These are phyloP conservation scores for Phalaenopsis aphrodite DNA, from an alignment of 106 monocot genomes.

Conservation along the genomic window DNA sequence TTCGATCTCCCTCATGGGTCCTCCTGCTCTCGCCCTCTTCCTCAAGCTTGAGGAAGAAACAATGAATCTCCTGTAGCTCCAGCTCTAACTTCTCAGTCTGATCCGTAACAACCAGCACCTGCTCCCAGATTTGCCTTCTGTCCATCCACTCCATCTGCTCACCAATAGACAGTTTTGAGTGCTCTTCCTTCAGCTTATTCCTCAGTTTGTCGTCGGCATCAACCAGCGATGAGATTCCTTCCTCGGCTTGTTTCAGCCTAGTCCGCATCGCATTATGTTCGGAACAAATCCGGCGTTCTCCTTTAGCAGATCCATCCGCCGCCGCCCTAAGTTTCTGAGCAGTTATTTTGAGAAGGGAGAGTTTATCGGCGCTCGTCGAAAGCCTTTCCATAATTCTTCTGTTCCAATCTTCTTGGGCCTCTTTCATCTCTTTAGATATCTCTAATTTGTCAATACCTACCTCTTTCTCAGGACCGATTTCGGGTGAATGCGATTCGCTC, in stretches of 20 bases:
- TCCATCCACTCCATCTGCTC: slow-evolving; percentile 10
- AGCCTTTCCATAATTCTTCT: slow-evolving; percentile 40
- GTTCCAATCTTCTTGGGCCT: slow-evolving; percentile 46
- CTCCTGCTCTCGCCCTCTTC: slow-evolving; percentile 40
- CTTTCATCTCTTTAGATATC: slow-evolving; percentile 12
- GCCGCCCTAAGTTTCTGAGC: slow-evolving; percentile 43
- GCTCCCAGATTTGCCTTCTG: slow-evolving; percentile 39
- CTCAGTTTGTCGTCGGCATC: slow-evolving; percentile 37
- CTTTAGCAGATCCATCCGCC: slow-evolving; percentile 36
- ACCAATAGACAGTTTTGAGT: slow-evolving; percentile 4
- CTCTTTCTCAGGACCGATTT: slow-evolving; percentile 56
- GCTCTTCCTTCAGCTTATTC: slow-evolving; percentile 39
- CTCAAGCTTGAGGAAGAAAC: slow-evolving; percentile 44
- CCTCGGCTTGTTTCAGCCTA: slow-evolving; percentile 59
- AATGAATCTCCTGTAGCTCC: slow-evolving; percentile 68
- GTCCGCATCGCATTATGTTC: slow-evolving; percentile 32
- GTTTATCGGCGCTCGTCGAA: slow-evolving; percentile 45
- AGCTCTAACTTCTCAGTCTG: slow-evolving; percentile 71
- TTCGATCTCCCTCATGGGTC: background rate
- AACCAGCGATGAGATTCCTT: slow-evolving; percentile 32
- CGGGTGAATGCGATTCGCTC: slow-evolving; percentile 35
- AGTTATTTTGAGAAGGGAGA: slow-evolving; percentile 32
- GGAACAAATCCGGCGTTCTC: slow-evolving; percentile 15
- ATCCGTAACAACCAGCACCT: slow-evolving; percentile 42
- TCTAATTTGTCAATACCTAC: slow-evolving; percentile 51